Conservation (phyloP, 345 rosid species). For the Dipteronia sinensis region DNA sequence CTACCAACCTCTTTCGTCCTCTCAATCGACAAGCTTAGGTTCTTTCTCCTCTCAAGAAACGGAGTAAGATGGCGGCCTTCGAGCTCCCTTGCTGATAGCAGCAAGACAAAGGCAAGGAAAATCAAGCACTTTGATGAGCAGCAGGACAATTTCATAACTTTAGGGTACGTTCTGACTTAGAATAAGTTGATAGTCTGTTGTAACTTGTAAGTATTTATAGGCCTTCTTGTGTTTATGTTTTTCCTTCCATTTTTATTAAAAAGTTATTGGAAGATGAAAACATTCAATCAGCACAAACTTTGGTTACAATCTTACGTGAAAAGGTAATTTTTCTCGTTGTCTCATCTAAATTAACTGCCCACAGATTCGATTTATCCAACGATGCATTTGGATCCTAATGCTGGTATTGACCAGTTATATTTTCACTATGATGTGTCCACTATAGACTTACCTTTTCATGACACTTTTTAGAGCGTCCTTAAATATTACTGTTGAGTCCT, state of each 20-base stretch:
- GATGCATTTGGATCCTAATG: conserved; percentile 5
- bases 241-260: not conserved
- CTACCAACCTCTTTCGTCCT: conserved; percentile 23
- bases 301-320: conserved; percentile 9
- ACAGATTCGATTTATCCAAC: not conserved
- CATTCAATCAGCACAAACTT: conserved; percentile 10
- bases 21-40: conserved; percentile 22
- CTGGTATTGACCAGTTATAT: not conserved
- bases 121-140: conserved; percentile 18
- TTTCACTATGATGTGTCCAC: conserved; percentile 15
- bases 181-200: conserved; percentile 13
- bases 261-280: not conserved
- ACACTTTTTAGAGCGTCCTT: too few relatives aligned
- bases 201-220: conserved; percentile 29
- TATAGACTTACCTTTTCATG: not conserved
- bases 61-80: conserved; percentile 33
- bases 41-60: conserved; percentile 20
- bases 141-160: conserved; percentile 28
- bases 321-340: not conserved
- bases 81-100: conserved; percentile 14
- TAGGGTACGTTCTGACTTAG: conserved; percentile 14
- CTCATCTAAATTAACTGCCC: not conserved
- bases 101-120: conserved; percentile 32
- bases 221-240: not conserved
- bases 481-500: too few relatives aligned